Evolutionary conservation across 169 alveolate species (phyloP).

Genomic region (Cryptosporidium viatorum): DNA sequence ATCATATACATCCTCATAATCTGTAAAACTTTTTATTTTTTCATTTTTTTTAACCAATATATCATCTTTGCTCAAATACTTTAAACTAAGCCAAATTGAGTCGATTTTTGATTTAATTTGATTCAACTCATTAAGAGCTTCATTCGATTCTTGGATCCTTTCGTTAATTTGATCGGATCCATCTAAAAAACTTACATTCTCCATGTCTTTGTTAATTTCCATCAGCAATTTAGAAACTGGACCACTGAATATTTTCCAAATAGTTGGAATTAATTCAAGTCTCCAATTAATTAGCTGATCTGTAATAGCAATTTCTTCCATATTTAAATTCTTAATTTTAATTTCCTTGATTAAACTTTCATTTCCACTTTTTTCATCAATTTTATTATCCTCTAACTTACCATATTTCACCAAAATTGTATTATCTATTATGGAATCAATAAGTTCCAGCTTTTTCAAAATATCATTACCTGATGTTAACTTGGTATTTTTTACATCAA

Average conservation of each 20-base stretch:
- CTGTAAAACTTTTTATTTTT: slow-evolving; percentile 8
- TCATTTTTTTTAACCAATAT: slow-evolving; percentile 9
- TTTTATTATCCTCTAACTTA: background rate
- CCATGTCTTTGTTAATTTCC: slow-evolving; percentile 4
- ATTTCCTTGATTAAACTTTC: slow-evolving; percentile 10
- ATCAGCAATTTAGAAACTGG: slow-evolving; percentile 10
- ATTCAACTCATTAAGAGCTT: background rate
- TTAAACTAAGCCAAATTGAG: slow-evolving; percentile 26
- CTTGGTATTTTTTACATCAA: background rate
- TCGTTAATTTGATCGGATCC: background rate
- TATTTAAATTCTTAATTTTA: slow-evolving; percentile 1
- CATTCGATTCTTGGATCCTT: slow-evolving; percentile 6
- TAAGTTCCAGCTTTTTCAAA: slow-evolving; percentile 3
- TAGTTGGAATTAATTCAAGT: slow-evolving; percentile 2
- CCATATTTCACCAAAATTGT: slow-evolving; percentile 28
- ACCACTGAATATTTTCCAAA: background rate
- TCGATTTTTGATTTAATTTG: slow-evolving; percentile 12
- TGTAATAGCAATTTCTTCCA: slow-evolving; percentile 5
- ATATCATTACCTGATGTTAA: slow-evolving; percentile 40
- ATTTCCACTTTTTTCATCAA: background rate
- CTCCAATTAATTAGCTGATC: slow-evolving; percentile 12
- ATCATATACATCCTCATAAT: slow-evolving; percentile 6
- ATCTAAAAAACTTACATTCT: background rate
- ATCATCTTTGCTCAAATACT: slow-evolving; percentile 29
- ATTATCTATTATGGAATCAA: slow-evolving; percentile 29